phyloP scores from a whole-genome alignment of 257 asterid species.

The Gentiana dahurica region DNA sequence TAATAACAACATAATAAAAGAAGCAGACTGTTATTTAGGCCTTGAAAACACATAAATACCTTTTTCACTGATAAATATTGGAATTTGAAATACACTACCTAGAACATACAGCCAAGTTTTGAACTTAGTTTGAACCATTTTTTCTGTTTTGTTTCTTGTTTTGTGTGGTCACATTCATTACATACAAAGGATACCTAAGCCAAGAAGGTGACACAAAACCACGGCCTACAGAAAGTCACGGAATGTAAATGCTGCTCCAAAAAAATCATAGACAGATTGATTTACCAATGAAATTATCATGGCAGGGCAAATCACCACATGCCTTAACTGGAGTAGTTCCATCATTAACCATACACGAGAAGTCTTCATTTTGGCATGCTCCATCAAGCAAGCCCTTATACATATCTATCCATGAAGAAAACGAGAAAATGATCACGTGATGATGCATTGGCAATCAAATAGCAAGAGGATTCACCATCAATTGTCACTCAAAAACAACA shows the following conservation, averaged over 20 bases:
- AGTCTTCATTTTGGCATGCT: slow-evolving; percentile 31
- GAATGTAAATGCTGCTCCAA: background rate
- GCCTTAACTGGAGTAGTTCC: slow-evolving; percentile 73
- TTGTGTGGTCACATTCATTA: no score
- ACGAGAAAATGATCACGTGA: no score
- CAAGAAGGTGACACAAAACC: background rate
- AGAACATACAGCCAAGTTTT: no score
- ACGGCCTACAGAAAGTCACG: background rate
- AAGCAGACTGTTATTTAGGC: no score
- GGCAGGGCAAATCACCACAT: slow-evolving; percentile 52
- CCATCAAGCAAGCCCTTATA: slow-evolving; percentile 33
- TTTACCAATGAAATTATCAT: slow-evolving; percentile 32
- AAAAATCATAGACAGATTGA: slow-evolving; percentile 3
- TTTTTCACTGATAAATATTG: no score
- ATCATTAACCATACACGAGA: slow-evolving; percentile 31
- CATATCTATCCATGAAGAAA: slow-evolving; percentile 28
- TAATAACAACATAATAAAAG: no score
- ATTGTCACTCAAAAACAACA: background rate
- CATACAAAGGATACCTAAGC: background rate
- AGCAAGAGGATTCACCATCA: background rate
- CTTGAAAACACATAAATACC: no score
- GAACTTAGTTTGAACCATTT: no score
- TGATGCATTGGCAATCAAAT: background rate
- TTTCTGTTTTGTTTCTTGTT: no score
- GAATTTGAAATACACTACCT: no score